phyloP scores from a whole-genome alignment of 2,329 filamentous ascomycete genomes.

The Hypoxylon sp. region DNA sequence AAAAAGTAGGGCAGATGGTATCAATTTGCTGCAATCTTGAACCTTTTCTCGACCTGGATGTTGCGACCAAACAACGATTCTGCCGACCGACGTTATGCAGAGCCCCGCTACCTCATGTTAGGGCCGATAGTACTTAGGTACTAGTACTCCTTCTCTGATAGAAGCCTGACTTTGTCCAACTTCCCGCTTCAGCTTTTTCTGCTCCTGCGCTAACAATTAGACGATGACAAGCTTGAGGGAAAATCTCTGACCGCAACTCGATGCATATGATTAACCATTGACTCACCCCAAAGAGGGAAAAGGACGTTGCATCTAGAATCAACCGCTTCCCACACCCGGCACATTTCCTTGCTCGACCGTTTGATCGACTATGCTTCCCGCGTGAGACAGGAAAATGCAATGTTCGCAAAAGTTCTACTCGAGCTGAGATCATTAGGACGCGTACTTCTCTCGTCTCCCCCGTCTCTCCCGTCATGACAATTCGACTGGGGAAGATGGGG shows the following conservation, averaged over 20 bases:
- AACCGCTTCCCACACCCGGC: constrained; percentile 35
- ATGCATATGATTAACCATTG: constrained; percentile 28
- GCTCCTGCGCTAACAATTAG: constrained; percentile 25
- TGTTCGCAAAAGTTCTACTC: constrained; percentile 3
- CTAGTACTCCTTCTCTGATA: constrained; percentile 24
- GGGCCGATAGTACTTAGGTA: constrained; percentile 16
- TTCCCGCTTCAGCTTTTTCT: constrained; percentile 18
- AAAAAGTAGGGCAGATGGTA: too few species aligned
- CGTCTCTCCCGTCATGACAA: constrained; percentile 29
- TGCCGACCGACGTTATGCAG: constrained; percentile 21
- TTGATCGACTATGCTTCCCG: constrained; percentile 28
- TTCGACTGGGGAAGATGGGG: constrained; percentile 22
- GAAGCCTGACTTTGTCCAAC: constrained; percentile 19
- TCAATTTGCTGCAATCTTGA: constrained; percentile 22
- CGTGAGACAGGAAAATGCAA: constrained; percentile 19
- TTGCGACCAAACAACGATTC: constrained; percentile 17
- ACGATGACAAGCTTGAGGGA: constrained; percentile 7
- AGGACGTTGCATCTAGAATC: constrained; percentile 35
- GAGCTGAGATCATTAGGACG: constrained; percentile 14
- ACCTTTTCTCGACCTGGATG: constrained; percentile 4
- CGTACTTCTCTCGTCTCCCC: constrained; percentile 21
- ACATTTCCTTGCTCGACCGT: constrained; percentile 30
- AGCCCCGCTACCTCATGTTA: neutral
- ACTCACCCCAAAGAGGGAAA: constrained; percentile 31
- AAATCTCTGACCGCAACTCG: constrained; percentile 44